Base-by-base conservation (phyloP, 2,329 filamentous ascomycete genomes). In the Didymella segeticola region DNA sequence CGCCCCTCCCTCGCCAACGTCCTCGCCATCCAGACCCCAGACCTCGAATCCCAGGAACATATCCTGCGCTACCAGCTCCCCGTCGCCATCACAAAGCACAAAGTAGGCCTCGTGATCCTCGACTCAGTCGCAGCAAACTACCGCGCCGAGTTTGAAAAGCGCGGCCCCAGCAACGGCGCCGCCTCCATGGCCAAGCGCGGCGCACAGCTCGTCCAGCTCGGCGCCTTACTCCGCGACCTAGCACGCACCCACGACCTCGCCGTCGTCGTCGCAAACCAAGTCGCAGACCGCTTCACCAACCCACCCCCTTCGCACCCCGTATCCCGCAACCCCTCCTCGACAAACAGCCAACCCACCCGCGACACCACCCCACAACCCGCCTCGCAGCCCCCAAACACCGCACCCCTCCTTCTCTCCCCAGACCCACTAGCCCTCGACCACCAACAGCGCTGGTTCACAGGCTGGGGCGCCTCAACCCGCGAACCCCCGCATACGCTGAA, bases 91-190 rank as follows among this genome's bases (percentile, higher is more conserved):
- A 79, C 84, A 60, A 85, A 90, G 39, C 86, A 91, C 73, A 83
- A 88, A 57, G 81, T 96, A 46, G 91, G 93, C 2, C 83, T 99
- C 1, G 77, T 99, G 1, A 83, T 98, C 12, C 78, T 99, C 26
- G 95, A 99, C 77, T 96, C 90, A 5, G 89, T 99, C 23, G 93
- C 95, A 0, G 92, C 95, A 55, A 99, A 99, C 76, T 99, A 95
- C 75, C 89, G 95, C 60, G 93, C 91, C 43, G 93, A 98, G 73
- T 95, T 92, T 66, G 89, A 92, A 63, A 83, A 86, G 50, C 75
- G 78, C 23, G 68, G 63, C 70, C 52, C 64, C 58, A 43, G 74
- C 66, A 31, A 74, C 71, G 59, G 74, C 69, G 67, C 68, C 11
- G 70, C 70, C n/a, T 69, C 71, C 30, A 86, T 98, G 80, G 90